phyloP scores from a whole-genome alignment of 176 grass and related monocot species.

The Panicum miliaceum region DNA sequence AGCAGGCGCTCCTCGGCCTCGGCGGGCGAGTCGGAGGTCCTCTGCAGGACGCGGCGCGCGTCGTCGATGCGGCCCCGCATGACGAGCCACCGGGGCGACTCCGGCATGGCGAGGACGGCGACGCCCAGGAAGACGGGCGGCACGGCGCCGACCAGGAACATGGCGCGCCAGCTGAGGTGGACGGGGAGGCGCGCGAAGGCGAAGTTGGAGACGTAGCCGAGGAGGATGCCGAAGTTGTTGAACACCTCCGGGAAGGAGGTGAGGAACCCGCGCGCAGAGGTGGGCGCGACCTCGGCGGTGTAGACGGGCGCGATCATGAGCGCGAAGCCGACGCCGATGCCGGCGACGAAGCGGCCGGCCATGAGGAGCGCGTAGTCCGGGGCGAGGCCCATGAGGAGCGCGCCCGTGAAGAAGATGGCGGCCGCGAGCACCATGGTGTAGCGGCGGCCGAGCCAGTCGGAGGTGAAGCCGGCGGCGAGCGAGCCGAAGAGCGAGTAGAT shows the following conservation, averaged over 20 bases:
- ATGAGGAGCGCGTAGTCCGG: slow-evolving; percentile 76
- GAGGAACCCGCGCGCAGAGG: slow-evolving; percentile 76
- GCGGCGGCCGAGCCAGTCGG: slow-evolving; percentile 86
- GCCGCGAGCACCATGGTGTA: slow-evolving; percentile 88
- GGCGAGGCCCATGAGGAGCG: slow-evolving; percentile 75
- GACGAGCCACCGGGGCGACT: slow-evolving; percentile 92
- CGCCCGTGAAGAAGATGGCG: slow-evolving; percentile 81
- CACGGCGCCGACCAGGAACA: slow-evolving; percentile 83
- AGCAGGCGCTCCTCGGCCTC: slow-evolving; percentile 70
- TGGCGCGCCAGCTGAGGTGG: slow-evolving; percentile 79
- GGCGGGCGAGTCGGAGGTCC: slow-evolving; percentile 61
- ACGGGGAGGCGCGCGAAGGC: slow-evolving; percentile 78
- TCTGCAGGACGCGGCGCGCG: slow-evolving; percentile 62
- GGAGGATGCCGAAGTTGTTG: slow-evolving; percentile 83
- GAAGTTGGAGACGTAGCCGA: slow-evolving; percentile 94
- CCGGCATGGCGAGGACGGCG: slow-evolving; percentile 87
- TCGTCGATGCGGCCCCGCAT: slow-evolving; percentile 84
- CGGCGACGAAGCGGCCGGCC: slow-evolving; percentile 81
- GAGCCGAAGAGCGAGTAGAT: slow-evolving; percentile 80
- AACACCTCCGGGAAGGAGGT: slow-evolving; percentile 88
- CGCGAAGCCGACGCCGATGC: slow-evolving; percentile 81
- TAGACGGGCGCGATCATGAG: slow-evolving; percentile 88
- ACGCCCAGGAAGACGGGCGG: slow-evolving; percentile 77
- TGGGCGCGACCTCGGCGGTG: slow-evolving; percentile 84
- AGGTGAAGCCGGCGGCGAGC: slow-evolving; percentile 67